phyloP scores from a whole-genome alignment of 257 asterid species.

The Thymus mandschuricus region DNA sequence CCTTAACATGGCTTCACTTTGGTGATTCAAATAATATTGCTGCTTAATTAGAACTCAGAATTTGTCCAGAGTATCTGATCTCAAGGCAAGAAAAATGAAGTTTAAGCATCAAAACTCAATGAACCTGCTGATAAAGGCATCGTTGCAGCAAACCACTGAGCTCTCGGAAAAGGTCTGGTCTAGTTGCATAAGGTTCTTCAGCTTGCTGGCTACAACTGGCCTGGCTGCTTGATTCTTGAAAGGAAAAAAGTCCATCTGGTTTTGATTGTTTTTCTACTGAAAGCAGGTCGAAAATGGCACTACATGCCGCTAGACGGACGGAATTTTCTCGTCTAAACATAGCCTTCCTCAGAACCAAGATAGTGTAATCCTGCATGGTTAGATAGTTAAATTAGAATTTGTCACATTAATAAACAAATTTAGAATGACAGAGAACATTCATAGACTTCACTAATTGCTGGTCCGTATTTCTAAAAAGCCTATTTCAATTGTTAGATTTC shows the following conservation, averaged over 20 bases:
- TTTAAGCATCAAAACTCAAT: constrained; percentile 12
- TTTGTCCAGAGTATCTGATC: constrained; percentile 14
- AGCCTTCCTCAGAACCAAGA: constrained; percentile 82
- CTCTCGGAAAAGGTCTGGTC: constrained; percentile 70
- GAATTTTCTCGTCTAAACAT: constrained; percentile 85
- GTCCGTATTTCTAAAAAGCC: not conserved
- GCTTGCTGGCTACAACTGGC: constrained; percentile 90
- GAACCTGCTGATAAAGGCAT: constrained; percentile 90
- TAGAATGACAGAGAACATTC: not conserved
- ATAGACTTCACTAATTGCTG: not conserved
- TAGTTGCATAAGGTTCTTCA: constrained; percentile 48
- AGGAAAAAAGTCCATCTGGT: constrained; percentile 58
- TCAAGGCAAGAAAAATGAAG: constrained; percentile 12
- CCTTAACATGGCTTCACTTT: constrained; percentile 1
- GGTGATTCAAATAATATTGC: constrained; percentile 13
- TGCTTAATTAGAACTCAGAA: not conserved
- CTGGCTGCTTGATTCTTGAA: constrained; percentile 92
- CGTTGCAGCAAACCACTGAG: constrained; percentile 84
- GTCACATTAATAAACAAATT: constrained; percentile 12
- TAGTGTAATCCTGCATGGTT: constrained; percentile 62
- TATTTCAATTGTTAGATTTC: constrained; percentile 7
- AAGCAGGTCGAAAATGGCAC: constrained; percentile 69
- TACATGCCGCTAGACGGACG: constrained; percentile 73
- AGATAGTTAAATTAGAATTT: constrained; percentile 18
- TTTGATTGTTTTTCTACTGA: constrained; percentile 64